Evolutionary conservation across 805 yeast genomes (phyloP).

Genomic region (Tetrapisispora nanseiensis): DNA sequence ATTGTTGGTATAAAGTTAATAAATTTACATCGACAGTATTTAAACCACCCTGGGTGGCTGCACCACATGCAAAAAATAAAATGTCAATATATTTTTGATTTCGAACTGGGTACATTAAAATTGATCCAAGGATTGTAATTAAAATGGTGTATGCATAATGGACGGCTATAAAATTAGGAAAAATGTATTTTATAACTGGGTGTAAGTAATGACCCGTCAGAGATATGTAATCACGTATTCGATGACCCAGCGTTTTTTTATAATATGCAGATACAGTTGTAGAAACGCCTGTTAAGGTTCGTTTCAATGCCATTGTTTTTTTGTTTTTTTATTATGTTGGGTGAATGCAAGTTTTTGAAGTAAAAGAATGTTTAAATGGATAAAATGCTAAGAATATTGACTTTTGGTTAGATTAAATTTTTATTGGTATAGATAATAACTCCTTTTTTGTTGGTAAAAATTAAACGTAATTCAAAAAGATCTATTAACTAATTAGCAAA

Average conservation of each 20-base stretch:
- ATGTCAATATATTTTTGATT: constrained; percentile 66
- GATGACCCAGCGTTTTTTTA: constrained; percentile 33
- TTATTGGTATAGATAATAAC: too few relatives aligned
- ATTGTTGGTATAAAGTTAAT: constrained; percentile 68
- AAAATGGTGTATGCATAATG: constrained; percentile 63
- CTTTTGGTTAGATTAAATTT: too few relatives aligned
- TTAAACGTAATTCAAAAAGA: too few relatives aligned
- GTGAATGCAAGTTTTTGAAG: background rate
- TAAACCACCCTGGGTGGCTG: constrained; percentile 86
- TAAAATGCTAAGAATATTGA: background rate
- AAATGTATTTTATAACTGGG: constrained; percentile 31
- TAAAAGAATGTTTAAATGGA: background rate
- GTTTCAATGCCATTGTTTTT: constrained; percentile 6
- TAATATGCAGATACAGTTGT: constrained; percentile 17
- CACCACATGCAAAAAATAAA: constrained; percentile 64
- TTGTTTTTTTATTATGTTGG: background rate
- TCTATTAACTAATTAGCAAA: too few relatives aligned
- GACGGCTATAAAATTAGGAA: constrained; percentile 43
- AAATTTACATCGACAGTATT: constrained; percentile 66
- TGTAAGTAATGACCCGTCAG: constrained; percentile 22
- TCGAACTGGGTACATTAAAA: constrained; percentile 66
- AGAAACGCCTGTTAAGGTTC: constrained; percentile 19
- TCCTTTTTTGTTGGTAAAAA: too few relatives aligned
- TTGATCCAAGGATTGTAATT: constrained; percentile 56
- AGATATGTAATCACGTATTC: constrained; percentile 32